Evolutionary conservation across 2,329 filamentous ascomycete genomes (phyloP).

Genomic region (Zelopaecilomyces penicillatus): DNA sequence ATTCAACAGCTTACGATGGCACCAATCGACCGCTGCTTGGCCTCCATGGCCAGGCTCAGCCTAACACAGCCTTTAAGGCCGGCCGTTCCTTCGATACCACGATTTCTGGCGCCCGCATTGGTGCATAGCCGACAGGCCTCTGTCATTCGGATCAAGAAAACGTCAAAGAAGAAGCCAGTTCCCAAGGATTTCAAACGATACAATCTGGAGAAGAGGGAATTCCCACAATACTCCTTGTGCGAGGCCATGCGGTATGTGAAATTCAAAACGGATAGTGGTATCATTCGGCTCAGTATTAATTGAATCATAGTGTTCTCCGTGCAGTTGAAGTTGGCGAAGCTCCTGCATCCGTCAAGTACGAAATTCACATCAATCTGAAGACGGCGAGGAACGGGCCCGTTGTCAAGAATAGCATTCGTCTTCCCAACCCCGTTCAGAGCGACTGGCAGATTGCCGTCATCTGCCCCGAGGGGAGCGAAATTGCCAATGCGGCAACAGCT

Average conservation of each 20-base stretch:
- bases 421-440: slow-evolving; percentile 84
- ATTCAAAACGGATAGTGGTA: too few species aligned
- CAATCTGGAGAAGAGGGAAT: slow-evolving; percentile 55
- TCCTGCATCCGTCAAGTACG: slow-evolving; percentile 72
- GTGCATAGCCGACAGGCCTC: slow-evolving; percentile 35
- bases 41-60: slow-evolving; percentile 44
- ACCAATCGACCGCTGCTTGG: slow-evolving; percentile 44
- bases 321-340: slow-evolving; percentile 83
- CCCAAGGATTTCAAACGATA: slow-evolving; percentile 61
- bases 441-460: slow-evolving; percentile 87
- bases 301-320: slow-evolving; percentile 65
- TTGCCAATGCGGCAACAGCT: slow-evolving; percentile 63
- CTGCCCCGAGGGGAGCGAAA: slow-evolving; percentile 69
- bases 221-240: slow-evolving; percentile 65
- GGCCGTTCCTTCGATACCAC: slow-evolving; percentile 35
- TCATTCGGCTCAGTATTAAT: slow-evolving; percentile 1
- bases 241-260: slow-evolving; percentile 77
- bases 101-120: slow-evolving; percentile 39
- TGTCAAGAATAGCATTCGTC: slow-evolving; percentile 76
- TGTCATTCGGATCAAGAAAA: slow-evolving; percentile 40
- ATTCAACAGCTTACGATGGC: slow-evolving; percentile 33
- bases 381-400: slow-evolving; percentile 80
- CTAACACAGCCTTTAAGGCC: slow-evolving; percentile 35
- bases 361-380: slow-evolving; percentile 73
- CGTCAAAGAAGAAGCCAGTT: slow-evolving; percentile 48